phyloP scores from a whole-genome alignment of 2,329 filamentous ascomycete species.

The Penicillium sp. region DNA sequence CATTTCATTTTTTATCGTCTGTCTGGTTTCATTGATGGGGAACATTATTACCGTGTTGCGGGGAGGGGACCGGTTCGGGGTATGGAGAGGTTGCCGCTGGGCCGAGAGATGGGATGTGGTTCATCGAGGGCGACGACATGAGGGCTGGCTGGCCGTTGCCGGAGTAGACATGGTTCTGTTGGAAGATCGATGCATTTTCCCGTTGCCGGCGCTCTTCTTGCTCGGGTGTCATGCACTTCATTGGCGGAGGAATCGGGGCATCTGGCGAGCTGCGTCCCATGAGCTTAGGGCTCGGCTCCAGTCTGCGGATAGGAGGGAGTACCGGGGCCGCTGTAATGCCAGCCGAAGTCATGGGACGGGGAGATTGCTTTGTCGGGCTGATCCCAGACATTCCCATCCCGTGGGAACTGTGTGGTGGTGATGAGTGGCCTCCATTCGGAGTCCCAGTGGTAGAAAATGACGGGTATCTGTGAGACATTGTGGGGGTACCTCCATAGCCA shows the following conservation, averaged over 20 bases:
- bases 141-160: conserved; percentile 22
- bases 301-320: conserved; percentile 39
- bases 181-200: conserved; percentile 33
- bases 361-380: conserved; percentile 46
- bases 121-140: conserved; percentile 34
- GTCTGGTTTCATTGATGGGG: conserved; percentile 2
- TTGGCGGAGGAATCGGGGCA: conserved; percentile 40
- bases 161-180: conserved; percentile 15
- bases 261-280: conserved; percentile 43
- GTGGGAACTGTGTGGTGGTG: conserved; percentile 37
- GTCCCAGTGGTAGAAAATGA: conserved; percentile 34
- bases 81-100: conserved; percentile 24
- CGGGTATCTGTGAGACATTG: conserved; percentile 28
- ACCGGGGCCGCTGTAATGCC: conserved; percentile 34
- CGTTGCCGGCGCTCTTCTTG: conserved; percentile 40
- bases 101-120: conserved; percentile 32
- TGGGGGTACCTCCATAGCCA: conserved; percentile 26
- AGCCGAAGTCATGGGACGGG: conserved; percentile 36
- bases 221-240: conserved; percentile 44
- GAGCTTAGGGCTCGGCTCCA: conserved; percentile 43
- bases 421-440: conserved; percentile 32
- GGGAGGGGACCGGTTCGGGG: conserved; percentile 23
- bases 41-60: conserved; percentile 12
- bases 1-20: background rate
- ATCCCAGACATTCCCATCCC: conserved; percentile 41